Conservation (phyloP, 768 basidiomycete species). For the Fomitopsis pulvina region DNA sequence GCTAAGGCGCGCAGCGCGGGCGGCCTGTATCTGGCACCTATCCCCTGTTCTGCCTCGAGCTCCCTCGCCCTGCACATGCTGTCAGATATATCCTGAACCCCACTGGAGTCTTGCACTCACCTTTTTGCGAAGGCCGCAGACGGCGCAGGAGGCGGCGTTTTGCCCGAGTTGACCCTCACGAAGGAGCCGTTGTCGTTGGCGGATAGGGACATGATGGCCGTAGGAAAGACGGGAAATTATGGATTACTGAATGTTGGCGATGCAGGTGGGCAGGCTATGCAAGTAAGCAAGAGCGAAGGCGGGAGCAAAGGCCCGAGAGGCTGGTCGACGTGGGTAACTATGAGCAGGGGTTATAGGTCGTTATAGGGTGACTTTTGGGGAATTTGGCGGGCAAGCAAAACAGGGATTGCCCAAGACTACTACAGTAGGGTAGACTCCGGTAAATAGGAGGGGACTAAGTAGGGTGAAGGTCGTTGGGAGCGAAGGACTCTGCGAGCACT, state of each 20-base stretch:
- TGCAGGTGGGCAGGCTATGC: constrained; percentile 19
- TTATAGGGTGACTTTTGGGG: constrained; percentile 27
- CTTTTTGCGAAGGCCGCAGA: constrained; percentile 88
- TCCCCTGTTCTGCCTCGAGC: constrained; percentile 69
- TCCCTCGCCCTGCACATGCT: constrained; percentile 64
- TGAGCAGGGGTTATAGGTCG: constrained; percentile 35
- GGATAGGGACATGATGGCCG: constrained; percentile 88
- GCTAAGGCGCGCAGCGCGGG: constrained; percentile 69
- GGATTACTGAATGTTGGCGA: constrained; percentile 55
- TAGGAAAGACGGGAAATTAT: constrained; percentile 61
- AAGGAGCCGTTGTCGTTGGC: constrained; percentile 76
- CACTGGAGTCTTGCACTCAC: no score
- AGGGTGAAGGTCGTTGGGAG: constrained; percentile 38
- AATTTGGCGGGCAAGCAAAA: constrained; percentile 31
- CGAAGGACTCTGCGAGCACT: constrained; percentile 17
- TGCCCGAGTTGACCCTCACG: constrained; percentile 78
- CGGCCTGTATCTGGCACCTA: constrained; percentile 64
- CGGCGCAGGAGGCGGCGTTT: constrained; percentile 86
- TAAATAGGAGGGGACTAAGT: constrained; percentile 46
- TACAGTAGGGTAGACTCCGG: constrained; percentile 46
- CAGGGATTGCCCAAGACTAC: constrained; percentile 45
- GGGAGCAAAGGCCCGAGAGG: constrained; percentile 20
- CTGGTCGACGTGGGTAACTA: constrained; percentile 34
- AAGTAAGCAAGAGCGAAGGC: constrained; percentile 25
- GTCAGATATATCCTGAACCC: no score